A percentile compares a stretch with the other conserved stretches of the same genome.
Evolutionary conservation across 2,329 filamentous ascomycete genomes (phyloP).

Genomic region (Epichloe bromicola): DNA sequence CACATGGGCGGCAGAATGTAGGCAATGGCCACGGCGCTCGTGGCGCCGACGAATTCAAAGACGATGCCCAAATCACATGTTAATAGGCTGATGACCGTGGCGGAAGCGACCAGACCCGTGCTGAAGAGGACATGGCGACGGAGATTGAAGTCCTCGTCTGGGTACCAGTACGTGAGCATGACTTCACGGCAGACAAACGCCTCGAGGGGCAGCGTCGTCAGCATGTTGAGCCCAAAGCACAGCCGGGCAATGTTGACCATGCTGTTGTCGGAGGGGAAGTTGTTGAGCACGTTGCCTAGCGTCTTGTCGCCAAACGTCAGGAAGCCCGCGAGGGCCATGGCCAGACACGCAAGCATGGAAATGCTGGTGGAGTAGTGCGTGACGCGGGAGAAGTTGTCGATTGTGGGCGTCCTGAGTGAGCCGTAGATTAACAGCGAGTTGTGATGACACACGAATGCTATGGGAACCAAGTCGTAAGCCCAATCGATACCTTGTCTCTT

Average conservation of each 20-base stretch:
- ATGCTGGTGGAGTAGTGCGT: constrained; percentile 88
- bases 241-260: constrained; percentile 92
- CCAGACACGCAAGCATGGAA: constrained; percentile 81
- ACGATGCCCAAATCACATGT: constrained; percentile 91
- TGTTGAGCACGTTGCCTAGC: constrained; percentile 92
- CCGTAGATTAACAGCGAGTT: constrained; percentile 97
- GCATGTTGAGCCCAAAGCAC: constrained; percentile 97
- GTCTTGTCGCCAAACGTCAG: constrained; percentile 87
- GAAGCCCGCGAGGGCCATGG: constrained; percentile 81
- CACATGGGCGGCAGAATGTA: constrained; percentile 93
- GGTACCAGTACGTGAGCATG: constrained; percentile 74
- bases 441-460: constrained; percentile 65
- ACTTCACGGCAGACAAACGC: constrained; percentile 96
- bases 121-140: constrained; percentile 79
- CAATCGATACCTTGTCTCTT: neutral
- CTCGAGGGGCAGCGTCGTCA: constrained; percentile 90
- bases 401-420: constrained; percentile 82
- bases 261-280: constrained; percentile 80
- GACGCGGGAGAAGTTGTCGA: constrained; percentile 85
- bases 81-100: constrained; percentile 64
- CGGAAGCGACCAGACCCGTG: constrained; percentile 64
- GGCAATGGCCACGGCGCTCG: constrained; percentile 82
- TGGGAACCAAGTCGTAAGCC: no score
- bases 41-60: constrained; percentile 92
- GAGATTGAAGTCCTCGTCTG: constrained; percentile 62